Evolutionary conservation across 2,329 filamentous ascomycete genomes (phyloP).

Genomic region (Graphium sp.): DNA sequence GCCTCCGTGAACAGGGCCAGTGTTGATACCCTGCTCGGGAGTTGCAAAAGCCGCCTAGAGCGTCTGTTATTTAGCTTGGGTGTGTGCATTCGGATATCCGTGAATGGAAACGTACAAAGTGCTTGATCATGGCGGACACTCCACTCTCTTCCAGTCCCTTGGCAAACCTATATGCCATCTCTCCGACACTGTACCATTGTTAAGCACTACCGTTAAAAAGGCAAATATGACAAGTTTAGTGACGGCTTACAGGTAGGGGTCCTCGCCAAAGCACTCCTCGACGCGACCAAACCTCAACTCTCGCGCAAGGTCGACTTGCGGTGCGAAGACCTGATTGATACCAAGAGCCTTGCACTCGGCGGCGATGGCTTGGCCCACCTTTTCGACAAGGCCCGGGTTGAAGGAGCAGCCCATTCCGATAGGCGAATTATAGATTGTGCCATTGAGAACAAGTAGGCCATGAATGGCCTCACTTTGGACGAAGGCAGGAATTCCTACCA

Average conservation of each 20-base stretch:
- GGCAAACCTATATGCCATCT: constrained; percentile 43
- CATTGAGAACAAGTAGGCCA: constrained; percentile 54
- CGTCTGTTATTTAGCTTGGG: constrained; percentile 1
- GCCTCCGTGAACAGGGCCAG: constrained; percentile 36
- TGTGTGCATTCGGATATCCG: neutral
- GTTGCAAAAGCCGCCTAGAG: constrained; percentile 41
- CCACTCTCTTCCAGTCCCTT: constrained; percentile 44
- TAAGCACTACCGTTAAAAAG: constrained; percentile 1
- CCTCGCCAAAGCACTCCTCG: constrained; percentile 59
- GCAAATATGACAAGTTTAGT: neutral
- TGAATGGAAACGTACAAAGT: constrained; percentile 32
- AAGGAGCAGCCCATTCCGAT: constrained; percentile 58
- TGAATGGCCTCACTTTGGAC: constrained; percentile 63
- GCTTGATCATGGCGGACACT: constrained; percentile 59
- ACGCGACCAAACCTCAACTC: constrained; percentile 58
- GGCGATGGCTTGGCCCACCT: constrained; percentile 51
- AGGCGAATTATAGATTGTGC: constrained; percentile 65
- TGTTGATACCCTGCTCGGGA: constrained; percentile 59
- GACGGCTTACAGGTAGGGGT: constrained; percentile 40
- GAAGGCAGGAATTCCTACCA: constrained; percentile 55
- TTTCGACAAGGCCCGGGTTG: constrained; percentile 44
- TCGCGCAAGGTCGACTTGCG: constrained; percentile 52
- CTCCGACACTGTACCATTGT: constrained; percentile 28
- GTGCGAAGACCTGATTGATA: constrained; percentile 58
- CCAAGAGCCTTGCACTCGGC: constrained; percentile 50